Percentiles rank a stretch among this genome's conserved stretches.
phyloP scores from a whole-genome alignment of 2,329 filamentous ascomycete species.

The Ophiocordyceps sinensis region DNA sequence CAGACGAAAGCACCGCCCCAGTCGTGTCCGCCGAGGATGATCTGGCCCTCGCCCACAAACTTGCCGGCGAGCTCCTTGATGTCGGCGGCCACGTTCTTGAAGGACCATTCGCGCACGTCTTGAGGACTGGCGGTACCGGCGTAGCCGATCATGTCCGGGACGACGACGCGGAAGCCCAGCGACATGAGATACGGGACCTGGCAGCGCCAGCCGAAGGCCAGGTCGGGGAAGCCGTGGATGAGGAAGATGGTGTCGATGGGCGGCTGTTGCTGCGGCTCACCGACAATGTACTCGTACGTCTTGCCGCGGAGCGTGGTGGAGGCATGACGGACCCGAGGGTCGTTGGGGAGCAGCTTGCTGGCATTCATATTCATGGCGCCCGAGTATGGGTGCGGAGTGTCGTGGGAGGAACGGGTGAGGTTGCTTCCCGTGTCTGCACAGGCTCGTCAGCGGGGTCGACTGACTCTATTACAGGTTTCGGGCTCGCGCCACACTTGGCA shows the following conservation, averaged over 20 bases:
- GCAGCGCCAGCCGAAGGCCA: slow-evolving; percentile 75
- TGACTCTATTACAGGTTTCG: no score
- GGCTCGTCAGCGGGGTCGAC: no score
- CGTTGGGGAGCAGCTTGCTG: slow-evolving; percentile 51
- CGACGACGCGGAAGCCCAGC: slow-evolving; percentile 64
- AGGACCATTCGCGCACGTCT: slow-evolving; percentile 46
- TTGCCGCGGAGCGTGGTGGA: slow-evolving; percentile 50
- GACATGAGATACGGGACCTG: slow-evolving; percentile 67
- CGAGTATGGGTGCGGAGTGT: neutral
- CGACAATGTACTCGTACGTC: slow-evolving; percentile 53
- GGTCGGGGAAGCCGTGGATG: slow-evolving; percentile 70
- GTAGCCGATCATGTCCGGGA: slow-evolving; percentile 78
- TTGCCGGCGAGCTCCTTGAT: slow-evolving; percentile 56
- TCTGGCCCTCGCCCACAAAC: slow-evolving; percentile 30
- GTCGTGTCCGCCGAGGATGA: slow-evolving; percentile 84
- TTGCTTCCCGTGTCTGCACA: no score
- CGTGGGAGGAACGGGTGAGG: neutral
- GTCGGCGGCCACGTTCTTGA: slow-evolving; percentile 61
- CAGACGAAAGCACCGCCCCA: slow-evolving; percentile 76
- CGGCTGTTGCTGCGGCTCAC: slow-evolving; percentile 29
- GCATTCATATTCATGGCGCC: slow-evolving; percentile 34
- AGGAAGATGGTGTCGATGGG: slow-evolving; percentile 35
- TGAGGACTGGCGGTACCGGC: slow-evolving; percentile 59
- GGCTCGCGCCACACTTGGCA: no score
- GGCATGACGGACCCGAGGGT: slow-evolving; percentile 51